These are phyloP conservation scores for Wickerhamomyces sp. DNA, from an alignment of 1,139 yeast species.

Conservation along the genomic window DNA sequence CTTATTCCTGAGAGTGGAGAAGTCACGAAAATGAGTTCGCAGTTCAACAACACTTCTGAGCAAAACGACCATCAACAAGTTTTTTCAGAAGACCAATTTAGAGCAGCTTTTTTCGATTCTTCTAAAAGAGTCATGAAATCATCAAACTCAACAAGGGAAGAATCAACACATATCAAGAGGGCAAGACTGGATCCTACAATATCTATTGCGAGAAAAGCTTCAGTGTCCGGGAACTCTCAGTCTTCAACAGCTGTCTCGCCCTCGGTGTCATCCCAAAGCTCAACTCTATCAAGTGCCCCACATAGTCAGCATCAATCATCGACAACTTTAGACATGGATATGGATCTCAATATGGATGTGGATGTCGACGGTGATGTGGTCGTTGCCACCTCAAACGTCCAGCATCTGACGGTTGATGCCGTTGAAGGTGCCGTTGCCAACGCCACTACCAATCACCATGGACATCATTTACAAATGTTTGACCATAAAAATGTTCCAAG, in stretches of 20 bases:
- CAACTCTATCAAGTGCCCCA: conserved; percentile 2
- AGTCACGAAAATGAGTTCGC: conserved; percentile 23
- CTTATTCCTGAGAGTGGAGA: too few relatives aligned
- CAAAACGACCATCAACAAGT: conserved; percentile 29
- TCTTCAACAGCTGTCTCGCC: conserved; percentile 6
- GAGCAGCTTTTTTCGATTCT: conserved; percentile 29
- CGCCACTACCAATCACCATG: neutral
- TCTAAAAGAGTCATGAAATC: conserved; percentile 21
- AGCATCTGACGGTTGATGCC: conserved; percentile 7
- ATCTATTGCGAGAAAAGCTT: conserved; percentile 9
- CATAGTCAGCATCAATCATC: too few relatives aligned
- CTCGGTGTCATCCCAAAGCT: conserved; percentile 4
- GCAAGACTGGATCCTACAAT: conserved; percentile 29
- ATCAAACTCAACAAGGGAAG: conserved; percentile 12
- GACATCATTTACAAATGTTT: neutral
- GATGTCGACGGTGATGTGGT: neutral
- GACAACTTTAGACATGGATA: neutral
- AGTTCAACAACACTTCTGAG: conserved; percentile 29
- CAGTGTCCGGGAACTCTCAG: conserved; percentile 6
- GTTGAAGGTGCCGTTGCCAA: conserved; percentile 2
- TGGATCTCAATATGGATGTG: neutral
- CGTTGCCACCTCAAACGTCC: neutral
- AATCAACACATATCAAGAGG: conserved; percentile 25
- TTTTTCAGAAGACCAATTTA: conserved; percentile 30
- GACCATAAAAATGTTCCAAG: conserved; percentile 6